Conservation (phyloP, 2,329 filamentous ascomycete genomes). For the Alternaria panax region DNA sequence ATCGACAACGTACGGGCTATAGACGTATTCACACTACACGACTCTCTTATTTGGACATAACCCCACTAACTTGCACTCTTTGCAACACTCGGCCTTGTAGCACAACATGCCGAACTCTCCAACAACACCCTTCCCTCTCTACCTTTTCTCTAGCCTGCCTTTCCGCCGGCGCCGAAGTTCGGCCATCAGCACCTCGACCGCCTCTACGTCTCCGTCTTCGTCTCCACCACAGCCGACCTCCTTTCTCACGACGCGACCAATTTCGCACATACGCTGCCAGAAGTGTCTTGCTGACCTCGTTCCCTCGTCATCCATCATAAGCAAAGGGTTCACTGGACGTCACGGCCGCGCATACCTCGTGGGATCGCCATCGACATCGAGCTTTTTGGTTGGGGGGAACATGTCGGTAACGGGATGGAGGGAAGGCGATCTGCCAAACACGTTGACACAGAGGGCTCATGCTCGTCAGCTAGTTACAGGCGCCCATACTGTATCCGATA, state of each 20-base stretch:
- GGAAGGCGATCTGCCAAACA: slow-evolving; percentile 62
- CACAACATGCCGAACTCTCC: slow-evolving; percentile 21
- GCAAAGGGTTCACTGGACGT: slow-evolving; percentile 70
- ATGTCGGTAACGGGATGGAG: slow-evolving; percentile 19
- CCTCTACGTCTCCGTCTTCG: slow-evolving; percentile 28
- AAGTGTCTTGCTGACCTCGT: slow-evolving; percentile 67
- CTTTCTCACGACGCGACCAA: slow-evolving; percentile 44
- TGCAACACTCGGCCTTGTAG: neutral
- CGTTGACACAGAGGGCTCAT: slow-evolving; percentile 63
- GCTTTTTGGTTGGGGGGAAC: slow-evolving; percentile 20
- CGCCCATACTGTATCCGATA: slow-evolving; percentile 67
- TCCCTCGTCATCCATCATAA: slow-evolving; percentile 66
- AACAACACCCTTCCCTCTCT: slow-evolving; percentile 53
- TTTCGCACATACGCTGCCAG: slow-evolving; percentile 65
- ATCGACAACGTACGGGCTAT: neutral
- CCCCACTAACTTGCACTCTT: neutral
- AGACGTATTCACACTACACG: neutral
- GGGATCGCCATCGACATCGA: slow-evolving; percentile 51
- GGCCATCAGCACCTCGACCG: slow-evolving; percentile 43
- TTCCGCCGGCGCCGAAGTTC: slow-evolving; percentile 54
- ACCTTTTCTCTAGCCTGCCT: slow-evolving; percentile 48
- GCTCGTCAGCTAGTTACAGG: slow-evolving; percentile 68
- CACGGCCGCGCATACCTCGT: slow-evolving; percentile 71
- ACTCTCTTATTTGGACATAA: neutral
- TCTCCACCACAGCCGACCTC: slow-evolving; percentile 35